A percentile compares a stretch with the other conserved stretches of the same genome.
Evolutionary conservation across 768 basidiomycete species (phyloP).

Genomic region (Symmetrospora coprosmae): DNA sequence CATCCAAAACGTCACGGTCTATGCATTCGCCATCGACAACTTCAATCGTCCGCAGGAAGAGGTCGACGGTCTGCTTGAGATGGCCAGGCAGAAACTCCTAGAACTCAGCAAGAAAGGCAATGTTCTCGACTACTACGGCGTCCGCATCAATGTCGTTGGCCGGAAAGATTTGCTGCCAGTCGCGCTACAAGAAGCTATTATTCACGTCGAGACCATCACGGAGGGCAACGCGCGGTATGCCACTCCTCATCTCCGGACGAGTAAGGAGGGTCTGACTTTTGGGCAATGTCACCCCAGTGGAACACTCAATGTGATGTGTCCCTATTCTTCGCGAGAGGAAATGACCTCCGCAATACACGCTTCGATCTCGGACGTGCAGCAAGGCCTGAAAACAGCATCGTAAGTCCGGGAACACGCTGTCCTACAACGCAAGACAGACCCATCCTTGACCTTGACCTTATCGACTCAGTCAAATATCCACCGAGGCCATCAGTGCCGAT

Average conservation of each 20-base stretch:
- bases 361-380: neutral
- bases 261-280: neutral
- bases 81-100: slow-evolving; percentile 61
- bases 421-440: neutral
- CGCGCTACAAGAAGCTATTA: slow-evolving; percentile 54
- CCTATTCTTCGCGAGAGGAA: slow-evolving; percentile 83
- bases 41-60: slow-evolving; percentile 77
- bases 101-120: slow-evolving; percentile 49
- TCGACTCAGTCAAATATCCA: slow-evolving; percentile 45
- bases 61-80: slow-evolving; percentile 70
- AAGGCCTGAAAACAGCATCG: neutral
- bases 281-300: slow-evolving; percentile 44
- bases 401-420: neutral
- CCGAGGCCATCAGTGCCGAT: slow-evolving; percentile 52
- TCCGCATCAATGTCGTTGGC: slow-evolving; percentile 72
- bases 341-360: slow-evolving; percentile 61
- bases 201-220: slow-evolving; percentile 63
- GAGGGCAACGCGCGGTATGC: slow-evolving; percentile 52
- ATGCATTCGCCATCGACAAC: slow-evolving; percentile 96
- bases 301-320: slow-evolving; percentile 80
- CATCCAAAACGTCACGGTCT: slow-evolving; percentile 74
- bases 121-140: slow-evolving; percentile 63
- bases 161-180: slow-evolving; percentile 58
- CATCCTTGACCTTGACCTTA: neutral
- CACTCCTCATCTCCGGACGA: neutral